phyloP scores from a whole-genome alignment of 345 rosid species.

The Linum tenue region DNA sequence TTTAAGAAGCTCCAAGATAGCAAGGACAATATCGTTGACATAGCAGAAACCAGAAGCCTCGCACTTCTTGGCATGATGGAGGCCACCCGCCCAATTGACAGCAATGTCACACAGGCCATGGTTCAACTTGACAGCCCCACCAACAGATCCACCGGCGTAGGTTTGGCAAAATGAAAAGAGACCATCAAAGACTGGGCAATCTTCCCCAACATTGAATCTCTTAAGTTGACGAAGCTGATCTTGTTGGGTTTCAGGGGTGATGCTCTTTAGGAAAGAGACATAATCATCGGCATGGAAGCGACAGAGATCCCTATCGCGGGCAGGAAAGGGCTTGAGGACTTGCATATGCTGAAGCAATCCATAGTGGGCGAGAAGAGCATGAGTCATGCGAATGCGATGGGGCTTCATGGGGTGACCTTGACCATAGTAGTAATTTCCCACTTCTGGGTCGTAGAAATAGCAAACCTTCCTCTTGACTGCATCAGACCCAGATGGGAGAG shows the following conservation, averaged over 20 bases:
- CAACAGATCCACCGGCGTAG: constrained; percentile 66
- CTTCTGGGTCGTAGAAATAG: constrained; percentile 65
- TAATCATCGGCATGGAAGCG: constrained; percentile 65
- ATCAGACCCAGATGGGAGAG: constrained; percentile 42
- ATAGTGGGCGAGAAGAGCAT: constrained; percentile 56
- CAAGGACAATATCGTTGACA: constrained; percentile 65
- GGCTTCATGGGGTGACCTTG: constrained; percentile 66
- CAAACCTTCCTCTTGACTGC: constrained; percentile 62
- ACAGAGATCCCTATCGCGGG: constrained; percentile 53
- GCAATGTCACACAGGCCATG: constrained; percentile 57
- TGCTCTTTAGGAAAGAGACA: constrained; percentile 52
- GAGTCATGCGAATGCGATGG: constrained; percentile 57
- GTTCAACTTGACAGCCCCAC: constrained; percentile 59
- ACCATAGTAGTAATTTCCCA: constrained; percentile 59
- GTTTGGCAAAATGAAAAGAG: constrained; percentile 69
- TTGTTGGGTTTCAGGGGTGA: constrained; percentile 61
- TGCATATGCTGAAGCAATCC: constrained; percentile 70
- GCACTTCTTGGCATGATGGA: constrained; percentile 67
- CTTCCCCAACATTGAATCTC: constrained; percentile 67
- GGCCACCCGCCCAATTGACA: constrained; percentile 62
- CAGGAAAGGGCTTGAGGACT: constrained; percentile 51
- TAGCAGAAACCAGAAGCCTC: constrained; percentile 68
- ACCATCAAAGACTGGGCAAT: constrained; percentile 64
- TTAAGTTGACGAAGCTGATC: constrained; percentile 60
- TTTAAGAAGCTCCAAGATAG: constrained; percentile 66